Evolutionary conservation across 169 alveolate species (phyloP), one percentile per base, ranked within the genome.

Genomic region (Cryptosporidium meleagridis): DNA sequence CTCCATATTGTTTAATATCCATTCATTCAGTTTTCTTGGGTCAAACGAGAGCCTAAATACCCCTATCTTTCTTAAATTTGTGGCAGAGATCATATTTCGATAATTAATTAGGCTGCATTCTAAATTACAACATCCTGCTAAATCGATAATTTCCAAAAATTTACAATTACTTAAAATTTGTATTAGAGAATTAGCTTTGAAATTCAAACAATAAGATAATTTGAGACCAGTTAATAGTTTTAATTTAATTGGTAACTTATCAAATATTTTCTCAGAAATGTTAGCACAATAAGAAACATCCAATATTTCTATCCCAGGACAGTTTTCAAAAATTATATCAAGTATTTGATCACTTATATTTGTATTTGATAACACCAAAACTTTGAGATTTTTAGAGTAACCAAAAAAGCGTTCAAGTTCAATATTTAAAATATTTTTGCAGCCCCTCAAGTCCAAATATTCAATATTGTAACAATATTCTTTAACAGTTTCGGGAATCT

Each of bases 371-470:
- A 65, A 23, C 5, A 80, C 37, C 8, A 80, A 37, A 31, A 44
- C 75, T 80, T 80, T 65, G 0, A 80, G 70, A 29, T 65, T 80
- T 21, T 41, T 35, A n/a, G 65, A 44, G 62, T 37, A 16, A 12
- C 67, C 52, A 80, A 67, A 62, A 41, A 65, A 26, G 18, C 1
- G 16, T 48, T 39, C 68, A 23, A 80, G 65, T 80, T 80, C 89
- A 8, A 5, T 4, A 12, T 65, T 67, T 10, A 18, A 9, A 29
- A 80, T 80, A 62, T 67, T 67, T 62, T 14, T 48, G 16, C 89
- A 80, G 1, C 89, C 89, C 14, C 52, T 59, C 23, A 80, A 44
- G 62, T 80, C 65, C 29, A 80, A 65, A 45, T 80, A 80, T 80
- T 80, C 80, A 65, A 62, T 21, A 41, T 37, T 80, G 37, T 45